Evolutionary conservation across 306 rosid species (phyloP).

Genomic region (Vigna unguiculata): DNA sequence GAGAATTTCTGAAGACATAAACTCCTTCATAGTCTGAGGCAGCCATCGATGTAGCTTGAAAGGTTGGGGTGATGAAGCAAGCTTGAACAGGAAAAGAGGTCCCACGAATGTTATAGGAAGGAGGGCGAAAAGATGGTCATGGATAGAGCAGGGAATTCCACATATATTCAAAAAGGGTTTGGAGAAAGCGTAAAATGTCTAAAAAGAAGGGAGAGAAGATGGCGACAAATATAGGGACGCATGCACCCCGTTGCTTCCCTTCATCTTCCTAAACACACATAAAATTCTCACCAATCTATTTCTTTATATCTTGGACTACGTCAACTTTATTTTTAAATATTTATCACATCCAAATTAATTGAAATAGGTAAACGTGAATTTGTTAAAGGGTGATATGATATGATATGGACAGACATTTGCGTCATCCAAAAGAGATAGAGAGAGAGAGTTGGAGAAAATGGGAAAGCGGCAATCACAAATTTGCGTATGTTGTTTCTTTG

Average conservation of each 20-base stretch:
- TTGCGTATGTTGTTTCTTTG: conserved; percentile 23
- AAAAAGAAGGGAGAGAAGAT: conserved; percentile 37
- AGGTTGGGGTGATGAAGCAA: neutral
- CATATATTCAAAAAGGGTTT: conserved; percentile 35
- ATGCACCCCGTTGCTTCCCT: conserved; percentile 45
- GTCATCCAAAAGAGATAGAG: conserved; percentile 3
- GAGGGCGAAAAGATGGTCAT: conserved; percentile 9
- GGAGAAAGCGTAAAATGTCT: conserved; percentile 37
- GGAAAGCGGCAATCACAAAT: conserved; percentile 29
- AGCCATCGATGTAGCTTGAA: neutral
- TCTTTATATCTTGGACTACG: conserved; percentile 17
- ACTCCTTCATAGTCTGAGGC: conserved; percentile 1
- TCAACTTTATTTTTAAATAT: neutral
- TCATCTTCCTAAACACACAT: conserved; percentile 48
- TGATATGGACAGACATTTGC: neutral
- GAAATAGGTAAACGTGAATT: conserved; percentile 2
- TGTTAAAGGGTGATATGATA: conserved; percentile 22
- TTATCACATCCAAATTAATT: neutral
- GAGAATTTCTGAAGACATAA: neutral
- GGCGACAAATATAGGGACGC: conserved; percentile 40
- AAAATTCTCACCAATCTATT: conserved; percentile 20
- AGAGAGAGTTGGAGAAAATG: conserved; percentile 23
- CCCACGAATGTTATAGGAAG: conserved; percentile 36
- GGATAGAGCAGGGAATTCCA: conserved; percentile 27
- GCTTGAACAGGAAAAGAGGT: conserved; percentile 26